phyloP scores from a whole-genome alignment of 495 filamentous ascomycete species.

The Podospora bellae-mahoneyi region DNA sequence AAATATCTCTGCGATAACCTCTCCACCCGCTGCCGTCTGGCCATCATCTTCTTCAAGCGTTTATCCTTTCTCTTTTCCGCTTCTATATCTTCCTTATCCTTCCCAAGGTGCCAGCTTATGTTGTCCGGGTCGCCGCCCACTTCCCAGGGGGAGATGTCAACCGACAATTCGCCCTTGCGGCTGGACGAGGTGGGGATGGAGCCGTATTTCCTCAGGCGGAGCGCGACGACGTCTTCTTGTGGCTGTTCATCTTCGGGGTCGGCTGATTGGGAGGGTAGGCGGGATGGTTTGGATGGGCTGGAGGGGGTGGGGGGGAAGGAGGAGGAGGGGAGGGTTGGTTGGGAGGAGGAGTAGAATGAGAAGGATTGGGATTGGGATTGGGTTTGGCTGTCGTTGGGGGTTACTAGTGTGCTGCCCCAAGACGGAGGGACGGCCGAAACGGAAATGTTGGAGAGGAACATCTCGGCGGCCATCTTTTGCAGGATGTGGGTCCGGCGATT shows the following conservation, averaged over 20 bases:
- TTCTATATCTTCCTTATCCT: conserved; percentile 14
- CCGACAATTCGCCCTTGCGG: conserved; percentile 15
- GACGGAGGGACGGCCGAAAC: conserved; percentile 17
- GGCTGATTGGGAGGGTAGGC: not conserved
- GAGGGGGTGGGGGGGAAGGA: not conserved
- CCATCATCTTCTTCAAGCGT: conserved; percentile 18
- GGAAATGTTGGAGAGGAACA: conserved; percentile 25
- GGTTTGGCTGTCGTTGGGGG: conserved; percentile 7
- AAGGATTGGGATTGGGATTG: conserved; percentile 22
- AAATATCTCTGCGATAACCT: conserved; percentile 23
- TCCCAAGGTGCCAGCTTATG: conserved; percentile 21
- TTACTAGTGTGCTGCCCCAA: not conserved
- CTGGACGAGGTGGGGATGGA: conserved; percentile 13
- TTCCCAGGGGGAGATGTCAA: conserved; percentile 23
- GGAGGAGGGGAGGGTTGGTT: conserved; percentile 11
- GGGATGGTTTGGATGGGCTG: conserved; percentile 1
- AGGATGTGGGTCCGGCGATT: conserved; percentile 13
- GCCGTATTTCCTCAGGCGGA: conserved; percentile 28
- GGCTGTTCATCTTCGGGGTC: not conserved
- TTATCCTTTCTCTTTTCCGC: conserved; percentile 14
- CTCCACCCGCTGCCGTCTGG: conserved; percentile 18
- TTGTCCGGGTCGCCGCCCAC: conserved; percentile 21
- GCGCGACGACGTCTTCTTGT: conserved; percentile 15
- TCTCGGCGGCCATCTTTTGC: conserved; percentile 25
- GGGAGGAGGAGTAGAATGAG: not conserved